Conservation (phyloP, 2,329 filamentous ascomycete genomes). For the Diaporthe humulicola region DNA sequence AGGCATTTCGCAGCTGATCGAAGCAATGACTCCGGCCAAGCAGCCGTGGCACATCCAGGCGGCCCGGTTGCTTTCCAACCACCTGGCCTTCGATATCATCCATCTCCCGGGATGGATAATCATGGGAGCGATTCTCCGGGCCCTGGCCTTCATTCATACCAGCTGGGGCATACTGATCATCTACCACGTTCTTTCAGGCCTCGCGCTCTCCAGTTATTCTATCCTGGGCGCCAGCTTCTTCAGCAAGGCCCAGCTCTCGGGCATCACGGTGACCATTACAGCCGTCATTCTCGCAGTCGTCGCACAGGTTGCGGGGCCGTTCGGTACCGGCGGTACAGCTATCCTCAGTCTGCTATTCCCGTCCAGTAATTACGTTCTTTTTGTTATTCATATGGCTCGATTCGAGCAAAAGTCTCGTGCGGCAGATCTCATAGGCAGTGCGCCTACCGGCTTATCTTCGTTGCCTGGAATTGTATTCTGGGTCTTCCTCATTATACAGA, state of each 20-base stretch:
- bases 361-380: conserved; percentile 90
- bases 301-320: conserved; percentile 78
- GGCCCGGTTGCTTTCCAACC: conserved; percentile 82
- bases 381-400: conserved; percentile 80
- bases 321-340: conserved; percentile 73
- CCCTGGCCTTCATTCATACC: conserved; percentile 75
- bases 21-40: conserved; percentile 89
- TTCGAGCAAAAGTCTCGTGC: conserved; percentile 75
- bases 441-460: conserved; percentile 76
- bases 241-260: conserved; percentile 87
- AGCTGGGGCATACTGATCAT: conserved; percentile 76
- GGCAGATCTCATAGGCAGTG: conserved; percentile 71
- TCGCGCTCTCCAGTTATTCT: conserved; percentile 84
- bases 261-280: conserved; percentile 81
- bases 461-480: conserved; percentile 63
- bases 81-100: conserved; percentile 83
- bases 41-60: conserved; percentile 82
- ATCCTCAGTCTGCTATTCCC: conserved; percentile 84
- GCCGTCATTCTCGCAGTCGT: conserved; percentile 84
- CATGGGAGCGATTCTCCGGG: conserved; percentile 74
- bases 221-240: conserved; percentile 88
- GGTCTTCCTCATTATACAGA: conserved; percentile 83
- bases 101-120: conserved; percentile 89
- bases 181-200: conserved; percentile 81
- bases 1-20: conserved; percentile 89